Percentiles rank a stretch among this genome's conserved stretches.
Conservation (phyloP, 352 stramenopile genomes). For the Achlya hypogyna region DNA sequence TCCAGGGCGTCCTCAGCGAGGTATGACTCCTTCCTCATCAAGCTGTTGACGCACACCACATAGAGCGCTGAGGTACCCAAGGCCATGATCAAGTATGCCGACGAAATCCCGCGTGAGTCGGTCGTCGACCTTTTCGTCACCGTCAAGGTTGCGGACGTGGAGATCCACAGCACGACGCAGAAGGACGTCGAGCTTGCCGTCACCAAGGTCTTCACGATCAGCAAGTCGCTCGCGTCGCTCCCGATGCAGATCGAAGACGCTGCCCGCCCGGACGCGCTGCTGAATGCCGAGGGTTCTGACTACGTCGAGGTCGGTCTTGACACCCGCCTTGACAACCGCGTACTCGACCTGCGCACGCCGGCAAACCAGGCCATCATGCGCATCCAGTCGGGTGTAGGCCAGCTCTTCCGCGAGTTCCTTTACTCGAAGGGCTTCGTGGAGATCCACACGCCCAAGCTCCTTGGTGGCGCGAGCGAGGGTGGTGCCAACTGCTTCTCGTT, state of each 20-base stretch:
- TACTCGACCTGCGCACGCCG: slow-evolving; percentile 96
- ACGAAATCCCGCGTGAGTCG: slow-evolving; percentile 90
- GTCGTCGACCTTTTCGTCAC: slow-evolving; percentile 95
- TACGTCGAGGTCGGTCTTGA: slow-evolving; percentile 85
- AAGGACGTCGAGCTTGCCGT: slow-evolving; percentile 93
- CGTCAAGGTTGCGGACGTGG: slow-evolving; percentile 75
- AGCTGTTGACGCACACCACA: slow-evolving; percentile 15
- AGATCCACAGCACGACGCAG: slow-evolving; percentile 91
- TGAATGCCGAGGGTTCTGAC: slow-evolving; percentile 74
- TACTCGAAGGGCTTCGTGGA: slow-evolving; percentile 94
- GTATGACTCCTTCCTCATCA: neutral
- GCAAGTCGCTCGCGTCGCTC: slow-evolving; percentile 86
- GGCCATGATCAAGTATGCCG: slow-evolving; percentile 97
- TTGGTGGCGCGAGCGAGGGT: slow-evolving; percentile 95
- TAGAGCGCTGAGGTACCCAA: slow-evolving; percentile 84
- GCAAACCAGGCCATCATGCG: slow-evolving; percentile 98
- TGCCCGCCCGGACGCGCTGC: slow-evolving; percentile 72
- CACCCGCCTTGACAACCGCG: slow-evolving; percentile 92
- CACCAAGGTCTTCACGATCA: slow-evolving; percentile 92
- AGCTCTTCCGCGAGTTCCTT: slow-evolving; percentile 97
- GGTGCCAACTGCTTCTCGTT: slow-evolving; percentile 97
- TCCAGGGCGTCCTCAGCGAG: slow-evolving; percentile 88
- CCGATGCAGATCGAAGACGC: slow-evolving; percentile 95
- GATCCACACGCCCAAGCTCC: slow-evolving; percentile 98
- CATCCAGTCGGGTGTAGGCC: slow-evolving; percentile 94